A percentile compares a stretch with the other conserved stretches of the same genome.
Evolutionary conservation across 2,329 filamentous ascomycete species (phyloP).

Genomic region (Curvularia spicifera): DNA sequence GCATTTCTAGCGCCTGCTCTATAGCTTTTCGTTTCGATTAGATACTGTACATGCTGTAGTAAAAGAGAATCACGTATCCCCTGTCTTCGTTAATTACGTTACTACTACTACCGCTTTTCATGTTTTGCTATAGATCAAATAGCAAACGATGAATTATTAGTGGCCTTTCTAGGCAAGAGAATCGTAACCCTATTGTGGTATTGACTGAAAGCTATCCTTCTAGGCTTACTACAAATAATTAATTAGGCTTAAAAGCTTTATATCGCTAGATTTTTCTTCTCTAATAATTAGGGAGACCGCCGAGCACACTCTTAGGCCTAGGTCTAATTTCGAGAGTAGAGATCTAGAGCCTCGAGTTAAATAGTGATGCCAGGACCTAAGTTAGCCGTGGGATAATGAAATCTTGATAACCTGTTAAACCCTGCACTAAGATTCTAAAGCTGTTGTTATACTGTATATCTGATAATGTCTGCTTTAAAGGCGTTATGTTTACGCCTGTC

Average conservation of each 20-base stretch:
- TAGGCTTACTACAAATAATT: constrained; percentile 53
- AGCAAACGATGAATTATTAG: constrained; percentile 47
- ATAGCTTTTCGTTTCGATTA: constrained; percentile 57
- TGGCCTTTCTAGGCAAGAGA: constrained; percentile 54
- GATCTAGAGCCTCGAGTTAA: constrained; percentile 52
- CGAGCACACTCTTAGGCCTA: constrained; percentile 63
- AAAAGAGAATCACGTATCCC: constrained; percentile 64
- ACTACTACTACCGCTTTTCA: constrained; percentile 22
- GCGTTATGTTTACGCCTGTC: constrained; percentile 29
- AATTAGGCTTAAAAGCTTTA: constrained; percentile 62
- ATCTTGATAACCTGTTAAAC: constrained; percentile 51
- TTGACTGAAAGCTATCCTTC: constrained; percentile 50
- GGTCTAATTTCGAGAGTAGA: constrained; percentile 67
- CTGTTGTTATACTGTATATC: constrained; percentile 59
- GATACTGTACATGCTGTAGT: constrained; percentile 70
- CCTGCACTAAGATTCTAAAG: constrained; percentile 54
- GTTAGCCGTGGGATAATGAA: constrained; percentile 53
- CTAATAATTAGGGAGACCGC: constrained; percentile 53
- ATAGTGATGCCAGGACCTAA: constrained; percentile 51
- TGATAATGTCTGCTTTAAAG: constrained; percentile 48
- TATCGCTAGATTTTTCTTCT: constrained; percentile 59
- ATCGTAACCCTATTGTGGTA: constrained; percentile 36
- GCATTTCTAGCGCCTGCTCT: constrained; percentile 56
- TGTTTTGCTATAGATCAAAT: constrained; percentile 49
- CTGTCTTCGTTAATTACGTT: constrained; percentile 9